Percentiles rank a stretch among this genome's conserved stretches.
Evolutionary conservation across 2,329 filamentous ascomycete species (phyloP).

Genomic region (Boeremia exigua): DNA sequence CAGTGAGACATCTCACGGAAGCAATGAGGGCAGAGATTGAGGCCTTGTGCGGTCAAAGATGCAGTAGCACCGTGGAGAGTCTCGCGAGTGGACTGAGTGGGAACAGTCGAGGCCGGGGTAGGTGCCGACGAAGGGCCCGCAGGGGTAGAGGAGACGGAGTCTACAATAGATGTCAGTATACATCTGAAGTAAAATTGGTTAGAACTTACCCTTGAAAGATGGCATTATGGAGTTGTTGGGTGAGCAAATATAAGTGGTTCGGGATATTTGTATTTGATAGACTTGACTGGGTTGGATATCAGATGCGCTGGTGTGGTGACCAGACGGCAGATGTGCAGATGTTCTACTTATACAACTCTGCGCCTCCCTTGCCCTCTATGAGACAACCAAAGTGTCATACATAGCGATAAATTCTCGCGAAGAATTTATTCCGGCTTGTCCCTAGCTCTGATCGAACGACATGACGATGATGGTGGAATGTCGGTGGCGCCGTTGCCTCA

Average conservation of each 20-base stretch:
- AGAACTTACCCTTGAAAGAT: constrained; percentile 26
- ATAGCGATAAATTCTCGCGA: constrained; percentile 23
- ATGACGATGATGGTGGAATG: constrained; percentile 28
- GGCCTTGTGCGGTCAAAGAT: constrained; percentile 28
- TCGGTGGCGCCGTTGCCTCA: constrained; percentile 30
- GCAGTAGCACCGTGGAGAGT: constrained; percentile 31
- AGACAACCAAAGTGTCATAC: constrained; percentile 18
- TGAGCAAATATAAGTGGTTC: not conserved
- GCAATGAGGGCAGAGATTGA: constrained; percentile 37
- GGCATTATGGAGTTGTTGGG: constrained; percentile 21
- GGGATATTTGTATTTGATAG: not conserved
- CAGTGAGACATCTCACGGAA: constrained; percentile 36
- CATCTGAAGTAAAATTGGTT: not conserved
- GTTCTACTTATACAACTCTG: constrained; percentile 22
- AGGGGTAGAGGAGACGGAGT: constrained; percentile 35
- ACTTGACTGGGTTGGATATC: not conserved
- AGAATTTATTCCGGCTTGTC: constrained; percentile 27
- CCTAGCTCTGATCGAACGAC: constrained; percentile 32
- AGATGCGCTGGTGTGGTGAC: constrained; percentile 4
- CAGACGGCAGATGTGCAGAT: constrained; percentile 1
- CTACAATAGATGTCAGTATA: constrained; percentile 14
- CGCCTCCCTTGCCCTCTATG: constrained; percentile 18
- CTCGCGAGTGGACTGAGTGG: constrained; percentile 27
- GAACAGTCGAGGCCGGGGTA: constrained; percentile 23
- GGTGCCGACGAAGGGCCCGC: constrained; percentile 28